Evolutionary conservation across 441 rosid genomes (phyloP), one percentile per base, ranked within the genome.

Genomic region (Populus trichocarpa): DNA sequence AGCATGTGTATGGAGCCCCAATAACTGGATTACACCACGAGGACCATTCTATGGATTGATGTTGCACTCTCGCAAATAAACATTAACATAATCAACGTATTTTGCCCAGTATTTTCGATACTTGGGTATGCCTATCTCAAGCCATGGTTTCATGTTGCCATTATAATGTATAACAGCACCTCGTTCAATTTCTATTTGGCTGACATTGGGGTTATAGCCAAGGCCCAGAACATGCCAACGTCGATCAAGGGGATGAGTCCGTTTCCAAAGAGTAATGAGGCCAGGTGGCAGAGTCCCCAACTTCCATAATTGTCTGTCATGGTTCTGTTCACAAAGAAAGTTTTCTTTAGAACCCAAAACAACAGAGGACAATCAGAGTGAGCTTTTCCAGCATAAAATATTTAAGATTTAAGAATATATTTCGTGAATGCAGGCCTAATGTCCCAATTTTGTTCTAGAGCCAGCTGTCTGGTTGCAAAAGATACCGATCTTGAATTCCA

Each of bases 61-160:
- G 91, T 95, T 95, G 93, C 98, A 93, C 63, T 90, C 97, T 77
- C 95, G 82, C 84, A 95, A 86, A 82, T 88, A 93, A 61, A 67
- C 61, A 23, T 88, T 87, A 77, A 90, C 91, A 71, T 92, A 94
- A 83, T 94, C 94, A 14, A 94, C 90, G 16, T 91, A 86, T 75
- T 93, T 96, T 18, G 88, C 76, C 99, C 99, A 96, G 78, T 85
- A 75, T 75, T 72, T 85, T 38, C 90, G 80, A 84, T 87, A 94
- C 85, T 89, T 94, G n/a, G 95, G 87, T 65, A 96, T 84, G 80
- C 92, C 94, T 35, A 94, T 93, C 87, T 96, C 99, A 75, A 96
- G 94, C 99, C 98, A 94, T 14, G 99, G 97, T 80, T 96, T 96
- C 89, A 93, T 84, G 90, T 96, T 96, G 36, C 99, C 99, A 70